Base-by-base conservation (phyloP, 352 stramenopile species). In the Globisporangium cylindrosporum region DNA sequence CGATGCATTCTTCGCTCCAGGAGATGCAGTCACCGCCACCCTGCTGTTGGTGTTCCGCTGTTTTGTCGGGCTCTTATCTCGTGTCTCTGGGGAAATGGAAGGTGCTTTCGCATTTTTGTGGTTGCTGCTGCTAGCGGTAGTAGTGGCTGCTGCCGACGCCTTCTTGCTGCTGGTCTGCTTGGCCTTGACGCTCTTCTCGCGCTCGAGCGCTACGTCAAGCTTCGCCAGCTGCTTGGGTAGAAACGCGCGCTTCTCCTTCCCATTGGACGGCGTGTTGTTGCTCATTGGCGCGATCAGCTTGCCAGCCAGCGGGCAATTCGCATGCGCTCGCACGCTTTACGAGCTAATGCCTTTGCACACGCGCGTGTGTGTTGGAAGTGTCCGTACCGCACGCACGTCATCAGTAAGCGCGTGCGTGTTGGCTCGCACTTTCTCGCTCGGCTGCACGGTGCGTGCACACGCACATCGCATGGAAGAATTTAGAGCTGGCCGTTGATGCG, bases 121-220 rank as follows among this genome's bases (percentile, higher is more conserved):
- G 38, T 22, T 4, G 29, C 53, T 36, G 49, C 10, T 49, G 20
- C 10, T 1, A 2, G 3, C 18, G 5, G 1, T 49, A 1, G 22
- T 1, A 6, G 32, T 32, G 46, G 59, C 15, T 9, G 22, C 49
- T 36, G 10, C 8, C 5, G 53, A 25, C 25, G 27, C 54, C n/a
- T 43, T 57, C 9, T 59, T 72, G 55, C 58, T 62, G 62, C 1
- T 24, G 36, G 18, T 56, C 51, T 56, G n/a, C 59, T 62, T 55
- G 43, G 27, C 0, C 34, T 48, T 64, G 43, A 54, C 2, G 12
- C 46, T 53, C n/a, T 72, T 74, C 1, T 75, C 72, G 43, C 73
- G 77, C 32, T 72, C 77, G 25, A 77, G 62, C 10, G 64, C 73
- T 49, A 77, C 64, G 32, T 71, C 77, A 25, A 80, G 78, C 4